Percentiles rank a stretch among this genome's conserved stretches.
Conservation (phyloP, 345 rosid genomes). For the Salix arbutifolia region DNA sequence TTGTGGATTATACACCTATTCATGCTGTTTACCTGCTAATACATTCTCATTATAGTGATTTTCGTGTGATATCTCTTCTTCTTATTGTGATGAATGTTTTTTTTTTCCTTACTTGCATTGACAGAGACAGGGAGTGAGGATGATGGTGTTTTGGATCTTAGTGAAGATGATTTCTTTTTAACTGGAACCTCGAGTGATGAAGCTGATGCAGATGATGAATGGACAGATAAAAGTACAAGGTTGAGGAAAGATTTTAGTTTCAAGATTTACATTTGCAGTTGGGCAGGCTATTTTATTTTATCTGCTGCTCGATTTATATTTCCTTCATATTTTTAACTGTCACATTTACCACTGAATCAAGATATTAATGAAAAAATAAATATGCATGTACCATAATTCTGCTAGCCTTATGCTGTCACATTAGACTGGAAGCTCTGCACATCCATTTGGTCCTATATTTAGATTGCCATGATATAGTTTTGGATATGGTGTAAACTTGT, state of each 20-base stretch:
- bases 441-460: neutral
- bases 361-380: neutral
- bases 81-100: neutral
- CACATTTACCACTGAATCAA: neutral
- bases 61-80: neutral
- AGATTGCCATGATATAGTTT: neutral
- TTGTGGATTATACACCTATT: neutral
- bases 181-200: conserved; percentile 94
- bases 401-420: neutral
- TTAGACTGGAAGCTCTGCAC: neutral
- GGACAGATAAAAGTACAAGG: conserved; percentile 94
- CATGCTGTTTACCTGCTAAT: conserved; percentile 1
- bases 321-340: neutral
- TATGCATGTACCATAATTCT: neutral
- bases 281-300: neutral
- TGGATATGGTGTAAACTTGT: neutral
- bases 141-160: conserved; percentile 87
- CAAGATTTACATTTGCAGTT: neutral
- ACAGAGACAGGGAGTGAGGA: conserved; percentile 99
- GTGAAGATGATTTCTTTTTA: conserved; percentile 93
- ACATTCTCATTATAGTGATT: neutral
- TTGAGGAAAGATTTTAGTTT: conserved; percentile 8
- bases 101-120: conserved; percentile 11
- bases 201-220: conserved; percentile 97
- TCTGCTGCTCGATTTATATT: neutral